Percentiles rank a stretch among this genome's conserved stretches.
phyloP scores from a whole-genome alignment of 306 rosid species.

The Rubus idaeus region DNA sequence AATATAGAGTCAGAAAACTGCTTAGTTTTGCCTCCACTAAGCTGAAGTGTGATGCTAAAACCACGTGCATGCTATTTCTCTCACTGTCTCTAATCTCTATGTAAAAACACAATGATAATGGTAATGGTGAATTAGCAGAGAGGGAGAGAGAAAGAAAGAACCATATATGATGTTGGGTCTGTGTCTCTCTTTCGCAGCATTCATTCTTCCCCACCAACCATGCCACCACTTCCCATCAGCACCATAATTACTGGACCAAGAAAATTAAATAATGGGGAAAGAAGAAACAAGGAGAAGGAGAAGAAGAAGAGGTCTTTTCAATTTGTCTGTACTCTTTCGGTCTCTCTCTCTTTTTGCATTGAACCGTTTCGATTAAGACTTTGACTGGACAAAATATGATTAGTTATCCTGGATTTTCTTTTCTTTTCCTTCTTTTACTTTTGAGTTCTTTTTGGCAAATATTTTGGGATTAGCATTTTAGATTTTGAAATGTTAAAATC shows the following conservation, averaged over 20 bases:
- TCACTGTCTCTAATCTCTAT: not conserved
- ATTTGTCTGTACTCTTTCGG: constrained; percentile 40
- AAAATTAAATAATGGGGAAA: constrained; percentile 11
- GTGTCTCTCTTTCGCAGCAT: constrained; percentile 48
- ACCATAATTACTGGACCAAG: constrained; percentile 28
- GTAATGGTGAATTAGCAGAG: constrained; percentile 5
- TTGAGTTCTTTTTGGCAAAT: too few relatives aligned
- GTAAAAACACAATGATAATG: constrained; percentile 15
- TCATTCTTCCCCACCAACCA: constrained; percentile 77
- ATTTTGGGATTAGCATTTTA: too few relatives aligned
- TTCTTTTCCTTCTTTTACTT: too few relatives aligned
- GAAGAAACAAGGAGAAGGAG: constrained; percentile 12
- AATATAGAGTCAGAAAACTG: constrained; percentile 15
- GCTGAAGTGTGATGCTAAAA: constrained; percentile 23
- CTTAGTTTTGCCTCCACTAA: constrained; percentile 53
- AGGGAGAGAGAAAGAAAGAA: not conserved
- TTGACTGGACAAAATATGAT: constrained; percentile 22
- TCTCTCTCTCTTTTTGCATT: constrained; percentile 18
- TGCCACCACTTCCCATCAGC: constrained; percentile 38
- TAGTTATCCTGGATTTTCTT: not conserved
- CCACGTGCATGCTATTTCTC: constrained; percentile 24
- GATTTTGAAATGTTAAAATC: too few relatives aligned
- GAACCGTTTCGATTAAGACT: constrained; percentile 48
- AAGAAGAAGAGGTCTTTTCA: constrained; percentile 25
- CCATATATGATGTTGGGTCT: constrained; percentile 43